phyloP scores from a whole-genome alignment of 2,329 filamentous ascomycete species.

The Alternaria arbusti region DNA sequence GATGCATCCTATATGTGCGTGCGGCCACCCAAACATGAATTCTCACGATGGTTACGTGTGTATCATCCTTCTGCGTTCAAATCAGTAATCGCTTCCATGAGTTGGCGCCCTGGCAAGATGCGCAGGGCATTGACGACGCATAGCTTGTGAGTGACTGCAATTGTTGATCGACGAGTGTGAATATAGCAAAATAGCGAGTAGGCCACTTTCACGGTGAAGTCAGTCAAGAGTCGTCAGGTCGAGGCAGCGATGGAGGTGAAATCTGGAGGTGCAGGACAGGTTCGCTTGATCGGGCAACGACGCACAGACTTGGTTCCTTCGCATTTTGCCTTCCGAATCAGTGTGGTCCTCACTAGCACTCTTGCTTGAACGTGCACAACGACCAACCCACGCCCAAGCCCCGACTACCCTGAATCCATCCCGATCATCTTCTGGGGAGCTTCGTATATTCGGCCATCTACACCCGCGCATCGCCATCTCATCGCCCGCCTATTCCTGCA shows the following conservation, averaged over 20 bases:
- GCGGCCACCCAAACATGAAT: background rate
- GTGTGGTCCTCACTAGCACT: constrained; percentile 19
- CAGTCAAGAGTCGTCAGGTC: background rate
- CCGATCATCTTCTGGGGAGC: constrained; percentile 17
- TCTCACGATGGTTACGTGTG: background rate
- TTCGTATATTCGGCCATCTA: constrained; percentile 24
- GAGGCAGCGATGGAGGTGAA: background rate
- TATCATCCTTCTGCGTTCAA: background rate
- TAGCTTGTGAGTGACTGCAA: background rate
- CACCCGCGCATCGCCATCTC: constrained; percentile 12
- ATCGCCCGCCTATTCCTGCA: constrained; percentile 3
- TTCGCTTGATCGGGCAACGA: constrained; percentile 19
- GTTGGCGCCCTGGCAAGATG: background rate
- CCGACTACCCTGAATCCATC: constrained; percentile 13
- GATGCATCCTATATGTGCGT: background rate
- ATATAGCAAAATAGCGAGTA: background rate
- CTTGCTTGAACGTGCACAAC: constrained; percentile 18
- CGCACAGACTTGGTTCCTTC: constrained; percentile 20
- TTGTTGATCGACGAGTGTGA: background rate
- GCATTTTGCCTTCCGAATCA: constrained; percentile 19
- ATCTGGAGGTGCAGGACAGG: constrained; percentile 2
- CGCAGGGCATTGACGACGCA: background rate
- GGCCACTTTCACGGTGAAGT: background rate
- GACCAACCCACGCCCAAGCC: constrained; percentile 6
- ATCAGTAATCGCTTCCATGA: background rate